Evolutionary conservation across 768 basidiomycete genomes (phyloP).

Genomic region (Pleurotus giganteus): DNA sequence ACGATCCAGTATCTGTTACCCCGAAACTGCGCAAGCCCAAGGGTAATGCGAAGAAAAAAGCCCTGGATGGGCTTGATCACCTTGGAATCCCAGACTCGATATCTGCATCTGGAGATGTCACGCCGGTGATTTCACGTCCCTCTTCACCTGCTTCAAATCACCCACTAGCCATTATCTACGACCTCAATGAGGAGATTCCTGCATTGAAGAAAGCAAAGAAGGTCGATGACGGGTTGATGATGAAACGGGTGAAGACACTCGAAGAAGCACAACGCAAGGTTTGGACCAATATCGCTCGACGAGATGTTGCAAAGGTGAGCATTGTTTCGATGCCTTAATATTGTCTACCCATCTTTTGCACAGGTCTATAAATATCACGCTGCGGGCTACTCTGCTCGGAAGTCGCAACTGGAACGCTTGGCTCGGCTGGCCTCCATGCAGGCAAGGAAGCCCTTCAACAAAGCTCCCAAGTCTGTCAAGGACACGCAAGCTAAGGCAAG

Average conservation of each 20-base stretch:
- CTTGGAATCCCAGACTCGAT: constrained; percentile 44
- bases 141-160: constrained; percentile 60
- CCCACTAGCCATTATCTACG: constrained; percentile 59
- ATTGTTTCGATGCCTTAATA: background rate
- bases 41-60: constrained; percentile 51
- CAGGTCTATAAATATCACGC: constrained; percentile 82
- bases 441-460: constrained; percentile 73
- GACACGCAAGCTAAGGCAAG: constrained; percentile 84
- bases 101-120: constrained; percentile 65
- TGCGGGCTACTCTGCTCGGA: constrained; percentile 62
- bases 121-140: constrained; percentile 69
- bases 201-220: constrained; percentile 76
- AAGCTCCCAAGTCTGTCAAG: constrained; percentile 69
- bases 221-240: constrained; percentile 67
- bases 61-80: constrained; percentile 45
- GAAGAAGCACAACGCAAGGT: constrained; percentile 87
- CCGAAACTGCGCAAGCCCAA: constrained; percentile 59
- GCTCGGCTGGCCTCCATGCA: constrained; percentile 74
- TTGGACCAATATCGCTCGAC: constrained; percentile 84
- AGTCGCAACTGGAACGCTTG: constrained; percentile 72
- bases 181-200: constrained; percentile 67
- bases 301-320: constrained; percentile 79
- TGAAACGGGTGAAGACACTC: constrained; percentile 71
- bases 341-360: constrained; percentile 6
- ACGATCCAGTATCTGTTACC: constrained; percentile 54